Evolutionary conservation across 441 rosid genomes (phyloP), one percentile per base, ranked within the genome.

Genomic region (Mallotus repandus): DNA sequence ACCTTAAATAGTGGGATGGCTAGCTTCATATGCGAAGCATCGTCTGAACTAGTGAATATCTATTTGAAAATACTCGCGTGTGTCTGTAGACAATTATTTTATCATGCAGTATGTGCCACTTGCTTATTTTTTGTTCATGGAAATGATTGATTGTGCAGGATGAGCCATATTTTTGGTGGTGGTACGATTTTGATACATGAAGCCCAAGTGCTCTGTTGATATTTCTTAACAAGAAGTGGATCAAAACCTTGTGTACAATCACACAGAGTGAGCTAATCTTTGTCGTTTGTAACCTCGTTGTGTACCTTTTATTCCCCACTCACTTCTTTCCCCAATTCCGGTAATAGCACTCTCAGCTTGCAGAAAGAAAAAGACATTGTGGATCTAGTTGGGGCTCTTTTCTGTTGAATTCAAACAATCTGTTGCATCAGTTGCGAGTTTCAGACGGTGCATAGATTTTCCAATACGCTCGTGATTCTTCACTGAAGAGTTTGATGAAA

Each of bases 171-270:
- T 76, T 82, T 74, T 0, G 86, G 89, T 59, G 89, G 94, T n/a
- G 22, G 78, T 46, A 87, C 94, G 96, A 82, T 45, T 89, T 94
- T 79, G 93, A 85, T 53, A 53, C 15, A 71, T 94, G 87, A 88
- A 77, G 82, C 74, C 16, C 66, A 57, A 16, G 55, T 18, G 58
- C 14, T 54, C 1, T 52, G n/a, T 9, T 16, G 29, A 25, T 25
- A 25, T 25, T 53, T 46, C 19, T 19, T 21, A 50, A 32, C 49
- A 29, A 50, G 35, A 11, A 70, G 4, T 18, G 56, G 57, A 60
- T 29, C 21, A 46, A 46, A 70, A 25, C 56, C 11, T n/a, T 62
- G 12, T 5, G 62, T 54, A 68, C 61, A 35, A 12, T 52, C 61
- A 38, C 21, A 45, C 22, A 50, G 68, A 64, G 46, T 46, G 11